Evolutionary conservation across 2,329 filamentous ascomycete genomes (phyloP).

Genomic region (Dothideomycetes sp.): DNA sequence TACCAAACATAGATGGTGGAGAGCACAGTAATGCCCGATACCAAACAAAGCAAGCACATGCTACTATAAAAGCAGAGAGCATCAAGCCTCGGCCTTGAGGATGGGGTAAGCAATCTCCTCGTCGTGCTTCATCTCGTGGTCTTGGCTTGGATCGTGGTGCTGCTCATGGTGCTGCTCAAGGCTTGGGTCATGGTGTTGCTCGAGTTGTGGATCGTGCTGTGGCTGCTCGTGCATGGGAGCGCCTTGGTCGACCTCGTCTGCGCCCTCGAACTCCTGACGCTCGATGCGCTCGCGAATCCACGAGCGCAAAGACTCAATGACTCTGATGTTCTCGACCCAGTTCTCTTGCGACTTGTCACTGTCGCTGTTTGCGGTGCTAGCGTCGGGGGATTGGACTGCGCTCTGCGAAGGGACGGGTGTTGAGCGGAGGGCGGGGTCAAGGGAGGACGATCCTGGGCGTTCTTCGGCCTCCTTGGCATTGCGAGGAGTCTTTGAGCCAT

Average conservation of each 20-base stretch:
- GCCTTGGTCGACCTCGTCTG: conserved; percentile 15
- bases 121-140: conserved; percentile 1
- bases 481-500: conserved; percentile 23
- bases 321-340: conserved; percentile 55
- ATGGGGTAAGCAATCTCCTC: conserved; percentile 6
- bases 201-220: conserved; percentile 4
- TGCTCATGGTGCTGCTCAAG: neutral
- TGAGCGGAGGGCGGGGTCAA: conserved; percentile 27
- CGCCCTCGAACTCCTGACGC: conserved; percentile 37
- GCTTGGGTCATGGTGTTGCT: conserved; percentile 5
- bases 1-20: no score
- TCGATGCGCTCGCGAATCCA: conserved; percentile 46
- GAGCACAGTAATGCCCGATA: no score
- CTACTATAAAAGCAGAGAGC: neutral
- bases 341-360: conserved; percentile 39
- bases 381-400: conserved; percentile 14
- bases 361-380: conserved; percentile 15
- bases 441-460: conserved; percentile 14
- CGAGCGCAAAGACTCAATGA: conserved; percentile 48
- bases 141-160: neutral
- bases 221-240: conserved; percentile 10
- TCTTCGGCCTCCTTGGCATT: conserved; percentile 20
- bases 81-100: conserved; percentile 7
- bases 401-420: conserved; percentile 14
- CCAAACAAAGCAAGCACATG: neutral